Evolutionary conservation across 2,329 filamentous ascomycete genomes (phyloP).

Genomic region (Calonectria naviculata): DNA sequence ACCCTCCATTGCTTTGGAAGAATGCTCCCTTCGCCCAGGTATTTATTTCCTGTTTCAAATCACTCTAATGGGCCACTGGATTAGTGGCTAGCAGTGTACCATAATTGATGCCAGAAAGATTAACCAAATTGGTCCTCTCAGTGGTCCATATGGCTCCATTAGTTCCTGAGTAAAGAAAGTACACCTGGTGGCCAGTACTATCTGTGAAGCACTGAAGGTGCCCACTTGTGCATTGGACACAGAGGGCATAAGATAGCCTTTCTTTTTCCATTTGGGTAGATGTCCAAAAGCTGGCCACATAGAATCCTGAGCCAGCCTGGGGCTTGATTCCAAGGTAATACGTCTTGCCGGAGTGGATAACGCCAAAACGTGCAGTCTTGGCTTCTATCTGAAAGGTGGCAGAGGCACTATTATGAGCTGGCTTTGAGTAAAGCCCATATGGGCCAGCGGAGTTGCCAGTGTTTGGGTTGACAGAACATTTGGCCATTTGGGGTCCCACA

Average conservation of each 20-base stretch:
- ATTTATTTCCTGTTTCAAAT: not conserved
- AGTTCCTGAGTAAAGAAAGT: not conserved
- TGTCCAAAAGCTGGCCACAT: not conserved
- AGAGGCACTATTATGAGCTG: not conserved
- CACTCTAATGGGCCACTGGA: not conserved
- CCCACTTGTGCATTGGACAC: not conserved
- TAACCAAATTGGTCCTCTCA: not conserved
- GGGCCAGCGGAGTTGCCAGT: not conserved
- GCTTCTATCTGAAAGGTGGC: not conserved
- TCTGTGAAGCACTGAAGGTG: not conserved
- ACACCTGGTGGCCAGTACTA: not conserved
- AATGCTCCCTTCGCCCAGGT: no score
- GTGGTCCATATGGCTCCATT: not conserved
- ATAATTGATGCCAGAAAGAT: not conserved
- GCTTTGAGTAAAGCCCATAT: not conserved
- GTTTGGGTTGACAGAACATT: not conserved
- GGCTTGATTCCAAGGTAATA: constrained; percentile 1
- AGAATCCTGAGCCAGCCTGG: not conserved
- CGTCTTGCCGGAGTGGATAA: not conserved
- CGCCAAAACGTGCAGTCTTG: not conserved
- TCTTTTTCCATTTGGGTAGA: not conserved
- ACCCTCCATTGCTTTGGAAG: no score
- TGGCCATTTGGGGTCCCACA: not conserved
- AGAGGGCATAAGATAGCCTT: not conserved
- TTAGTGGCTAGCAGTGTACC: not conserved